Conservation (phyloP, 2,329 filamentous ascomycete species). For the Atkinsonella hypoxylon region DNA sequence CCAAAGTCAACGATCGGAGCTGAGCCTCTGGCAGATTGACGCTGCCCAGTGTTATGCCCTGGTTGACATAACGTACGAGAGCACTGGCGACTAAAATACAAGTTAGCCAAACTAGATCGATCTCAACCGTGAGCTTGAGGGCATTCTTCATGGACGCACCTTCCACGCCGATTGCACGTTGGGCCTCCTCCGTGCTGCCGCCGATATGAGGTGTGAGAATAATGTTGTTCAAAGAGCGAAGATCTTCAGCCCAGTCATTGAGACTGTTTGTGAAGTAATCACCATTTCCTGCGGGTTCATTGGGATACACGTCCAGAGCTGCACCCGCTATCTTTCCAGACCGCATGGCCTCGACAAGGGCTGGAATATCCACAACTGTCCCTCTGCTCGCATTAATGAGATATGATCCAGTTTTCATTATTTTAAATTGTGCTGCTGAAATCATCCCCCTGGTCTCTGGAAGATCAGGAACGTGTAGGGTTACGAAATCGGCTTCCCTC, state of each 20-base stretch:
- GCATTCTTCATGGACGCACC: conserved; percentile 25
- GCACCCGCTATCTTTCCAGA: conserved; percentile 82
- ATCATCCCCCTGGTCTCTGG: conserved; percentile 92
- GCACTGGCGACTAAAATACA: conserved; percentile 57
- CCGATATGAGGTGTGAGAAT: conserved; percentile 96
- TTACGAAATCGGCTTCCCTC: conserved; percentile 76
- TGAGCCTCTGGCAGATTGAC: conserved; percentile 96
- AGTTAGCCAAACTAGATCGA: neutral
- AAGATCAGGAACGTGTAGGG: conserved; percentile 86
- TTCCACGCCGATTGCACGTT: conserved; percentile 90
- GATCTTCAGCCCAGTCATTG: conserved; percentile 75
- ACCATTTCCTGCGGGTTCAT: conserved; percentile 87
- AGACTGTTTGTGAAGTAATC: conserved; percentile 83
- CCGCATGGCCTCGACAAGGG: conserved; percentile 77
- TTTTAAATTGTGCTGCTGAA: conserved; percentile 59
- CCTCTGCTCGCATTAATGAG: conserved; percentile 94
- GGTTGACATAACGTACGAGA: conserved; percentile 89
- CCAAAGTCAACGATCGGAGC: conserved; percentile 77
- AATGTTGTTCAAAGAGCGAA: conserved; percentile 77
- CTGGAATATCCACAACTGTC: conserved; percentile 86
- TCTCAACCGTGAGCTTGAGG: neutral
- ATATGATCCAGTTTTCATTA: conserved; percentile 90
- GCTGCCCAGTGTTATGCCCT: conserved; percentile 78
- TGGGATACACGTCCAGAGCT: conserved; percentile 91
- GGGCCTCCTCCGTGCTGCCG: conserved; percentile 93